A percentile compares a stretch with the other conserved stretches of the same genome.
Evolutionary conservation across 108 stramenopile species (phyloP).

Genomic region (Mediolabrus comicus): DNA sequence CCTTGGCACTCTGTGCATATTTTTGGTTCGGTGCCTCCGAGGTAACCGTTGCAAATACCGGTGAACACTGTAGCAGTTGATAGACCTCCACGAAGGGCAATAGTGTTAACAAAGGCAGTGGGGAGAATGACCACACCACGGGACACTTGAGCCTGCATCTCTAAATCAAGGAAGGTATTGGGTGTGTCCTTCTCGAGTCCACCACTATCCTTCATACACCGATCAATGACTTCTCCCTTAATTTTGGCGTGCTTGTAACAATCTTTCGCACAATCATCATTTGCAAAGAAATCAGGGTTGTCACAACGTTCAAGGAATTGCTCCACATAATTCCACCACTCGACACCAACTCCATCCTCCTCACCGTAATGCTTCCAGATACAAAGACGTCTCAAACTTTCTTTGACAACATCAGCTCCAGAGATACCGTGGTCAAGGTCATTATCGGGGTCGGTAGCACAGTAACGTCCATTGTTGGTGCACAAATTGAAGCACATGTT

Average conservation of each 20-base stretch:
- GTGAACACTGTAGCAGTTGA: slow-evolving; percentile 53
- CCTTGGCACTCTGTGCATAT: slow-evolving; percentile 40
- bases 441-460: slow-evolving; percentile 92
- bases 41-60: slow-evolving; percentile 72
- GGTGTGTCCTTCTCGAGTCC: slow-evolving; percentile 37
- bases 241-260: slow-evolving; percentile 54
- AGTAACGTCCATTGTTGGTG: slow-evolving; percentile 94
- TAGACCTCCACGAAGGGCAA: slow-evolving; percentile 64
- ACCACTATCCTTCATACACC: slow-evolving; percentile 65
- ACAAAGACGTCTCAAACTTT: slow-evolving; percentile 87
- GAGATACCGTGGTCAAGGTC: slow-evolving; percentile 82
- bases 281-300: slow-evolving; percentile 62
- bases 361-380: slow-evolving; percentile 89
- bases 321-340: slow-evolving; percentile 88
- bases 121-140: slow-evolving; percentile 56
- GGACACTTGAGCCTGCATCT: slow-evolving; percentile 48
- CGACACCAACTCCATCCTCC: slow-evolving; percentile 75
- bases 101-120: slow-evolving; percentile 64
- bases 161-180: slow-evolving; percentile 71
- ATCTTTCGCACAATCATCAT: slow-evolving; percentile 80
- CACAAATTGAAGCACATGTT: slow-evolving; percentile 85
- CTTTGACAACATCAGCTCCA: slow-evolving; percentile 91
- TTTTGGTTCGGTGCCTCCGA: slow-evolving; percentile 63
- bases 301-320: slow-evolving; percentile 75
- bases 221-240: slow-evolving; percentile 42